Percentiles rank a stretch among this genome's conserved stretches.
phyloP scores from a whole-genome alignment of 768 basidiomycete genomes.

The Gyrodon lividus region DNA sequence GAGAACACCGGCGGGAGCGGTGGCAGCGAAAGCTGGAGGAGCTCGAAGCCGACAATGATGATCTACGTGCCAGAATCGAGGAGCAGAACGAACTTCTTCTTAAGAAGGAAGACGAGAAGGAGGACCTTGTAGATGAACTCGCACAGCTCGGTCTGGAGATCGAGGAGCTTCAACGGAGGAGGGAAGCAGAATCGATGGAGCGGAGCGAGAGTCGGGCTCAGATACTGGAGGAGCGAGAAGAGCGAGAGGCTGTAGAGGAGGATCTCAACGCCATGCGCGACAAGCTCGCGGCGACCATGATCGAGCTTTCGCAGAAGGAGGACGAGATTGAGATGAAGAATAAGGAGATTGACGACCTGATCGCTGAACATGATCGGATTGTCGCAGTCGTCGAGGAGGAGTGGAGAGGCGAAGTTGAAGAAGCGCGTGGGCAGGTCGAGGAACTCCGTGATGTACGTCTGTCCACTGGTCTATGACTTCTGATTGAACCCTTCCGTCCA shows the following conservation, averaged over 20 bases:
- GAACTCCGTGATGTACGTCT: slow-evolving; percentile 69
- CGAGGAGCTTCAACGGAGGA: slow-evolving; percentile 61
- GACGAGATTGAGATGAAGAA: slow-evolving; percentile 82
- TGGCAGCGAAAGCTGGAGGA: slow-evolving; percentile 52
- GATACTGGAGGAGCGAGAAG: slow-evolving; percentile 69
- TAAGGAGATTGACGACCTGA: slow-evolving; percentile 74
- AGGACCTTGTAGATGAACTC: slow-evolving; percentile 64
- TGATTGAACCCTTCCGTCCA: slow-evolving; percentile 26
- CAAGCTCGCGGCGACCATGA: slow-evolving; percentile 74
- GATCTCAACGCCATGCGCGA: slow-evolving; percentile 72
- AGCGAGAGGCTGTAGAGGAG: slow-evolving; percentile 77
- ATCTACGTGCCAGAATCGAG: slow-evolving; percentile 55
- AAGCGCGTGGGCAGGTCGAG: slow-evolving; percentile 73
- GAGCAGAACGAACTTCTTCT: slow-evolving; percentile 56
- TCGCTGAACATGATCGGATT: slow-evolving; percentile 70
- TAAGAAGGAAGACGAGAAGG: slow-evolving; percentile 68
- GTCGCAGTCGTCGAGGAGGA: slow-evolving; percentile 75
- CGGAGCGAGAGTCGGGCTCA: slow-evolving; percentile 72
- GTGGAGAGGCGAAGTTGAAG: slow-evolving; percentile 87
- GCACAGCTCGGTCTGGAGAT: slow-evolving; percentile 63
- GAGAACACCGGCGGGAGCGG: slow-evolving; percentile 41
- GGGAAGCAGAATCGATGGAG: slow-evolving; percentile 63
- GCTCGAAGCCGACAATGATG: slow-evolving; percentile 62
- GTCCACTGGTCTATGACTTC: not conserved
- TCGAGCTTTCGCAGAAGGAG: slow-evolving; percentile 83